A percentile compares a stretch with the other conserved stretches of the same genome.
Conservation (phyloP, 2,329 filamentous ascomycete species). For the Taxawa tesnikishii region DNA sequence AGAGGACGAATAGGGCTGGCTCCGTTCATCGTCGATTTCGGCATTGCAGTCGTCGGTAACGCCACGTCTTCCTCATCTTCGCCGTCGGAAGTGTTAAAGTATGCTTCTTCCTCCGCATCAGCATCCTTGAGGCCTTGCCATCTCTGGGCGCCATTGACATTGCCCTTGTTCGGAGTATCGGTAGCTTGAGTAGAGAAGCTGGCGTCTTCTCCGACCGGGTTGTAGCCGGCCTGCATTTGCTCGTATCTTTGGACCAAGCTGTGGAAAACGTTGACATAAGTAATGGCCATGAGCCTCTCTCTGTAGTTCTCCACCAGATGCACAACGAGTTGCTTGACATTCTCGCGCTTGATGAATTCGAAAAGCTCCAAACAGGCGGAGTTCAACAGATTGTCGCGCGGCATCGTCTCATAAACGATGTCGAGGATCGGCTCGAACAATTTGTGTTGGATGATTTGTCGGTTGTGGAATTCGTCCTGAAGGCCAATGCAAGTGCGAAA, state of each 20-base stretch:
- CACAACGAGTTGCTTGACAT: conserved; percentile 66
- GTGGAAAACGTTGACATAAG: conserved; percentile 75
- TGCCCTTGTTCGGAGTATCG: conserved; percentile 30
- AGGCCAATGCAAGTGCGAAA: conserved; percentile 77
- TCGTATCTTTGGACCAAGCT: conserved; percentile 68
- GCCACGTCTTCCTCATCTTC: conserved; percentile 53
- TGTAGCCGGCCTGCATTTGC: conserved; percentile 53
- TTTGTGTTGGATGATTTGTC: conserved; percentile 68
- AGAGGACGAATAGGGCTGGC: conserved; percentile 57
- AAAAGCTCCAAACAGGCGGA: conserved; percentile 92
- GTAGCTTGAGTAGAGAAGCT: conserved; percentile 60
- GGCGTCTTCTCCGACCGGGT: conserved; percentile 45
- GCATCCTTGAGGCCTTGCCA: conserved; percentile 65
- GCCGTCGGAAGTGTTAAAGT: conserved; percentile 83
- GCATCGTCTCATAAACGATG: conserved; percentile 73
- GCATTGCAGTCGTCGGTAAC: conserved; percentile 16
- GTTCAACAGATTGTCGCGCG: conserved; percentile 83
- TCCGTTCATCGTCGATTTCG: conserved; percentile 44
- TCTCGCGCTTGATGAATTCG: conserved; percentile 70
- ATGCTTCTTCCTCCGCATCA: conserved; percentile 79
- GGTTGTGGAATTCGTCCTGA: conserved; percentile 84
- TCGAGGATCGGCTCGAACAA: conserved; percentile 76
- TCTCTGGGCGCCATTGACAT: conserved; percentile 44
- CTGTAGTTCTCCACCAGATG: conserved; percentile 78
- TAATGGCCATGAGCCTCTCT: conserved; percentile 61